These are phyloP conservation scores for Santalum album DNA, from an alignment of 164 flowering plant species.

Conservation along the genomic window DNA sequence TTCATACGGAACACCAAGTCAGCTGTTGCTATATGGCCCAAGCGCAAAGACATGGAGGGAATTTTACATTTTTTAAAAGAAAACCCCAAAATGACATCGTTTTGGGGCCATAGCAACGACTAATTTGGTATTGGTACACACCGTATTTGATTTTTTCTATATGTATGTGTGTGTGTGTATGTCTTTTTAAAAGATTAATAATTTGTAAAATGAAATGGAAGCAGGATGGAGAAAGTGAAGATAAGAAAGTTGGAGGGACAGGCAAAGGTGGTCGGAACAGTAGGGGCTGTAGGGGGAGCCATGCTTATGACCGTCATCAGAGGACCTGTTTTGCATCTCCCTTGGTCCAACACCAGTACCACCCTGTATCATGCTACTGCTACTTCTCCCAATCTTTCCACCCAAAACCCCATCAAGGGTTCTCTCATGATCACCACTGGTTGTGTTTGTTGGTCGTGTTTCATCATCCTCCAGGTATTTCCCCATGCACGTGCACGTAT, in stretches of 20 bases:
- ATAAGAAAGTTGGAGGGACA: background rate
- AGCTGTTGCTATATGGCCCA: no score
- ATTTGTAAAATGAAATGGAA: no score
- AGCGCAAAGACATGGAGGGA: no score
- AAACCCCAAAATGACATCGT: no score
- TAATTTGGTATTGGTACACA: no score
- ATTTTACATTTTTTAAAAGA: no score
- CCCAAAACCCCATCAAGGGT: constrained; percentile 28
- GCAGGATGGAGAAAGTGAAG: constrained; percentile 2
- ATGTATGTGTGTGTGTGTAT: background rate
- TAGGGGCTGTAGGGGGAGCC: background rate
- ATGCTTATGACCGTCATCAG: background rate
- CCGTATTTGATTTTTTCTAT: background rate
- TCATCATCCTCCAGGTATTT: constrained; percentile 41
- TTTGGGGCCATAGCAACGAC: no score
- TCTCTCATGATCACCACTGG: constrained; percentile 32
- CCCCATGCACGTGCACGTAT: no score
- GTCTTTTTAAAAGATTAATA: no score
- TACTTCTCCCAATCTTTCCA: no score
- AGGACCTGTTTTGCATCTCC: background rate
- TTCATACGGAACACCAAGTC: no score
- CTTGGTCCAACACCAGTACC: background rate
- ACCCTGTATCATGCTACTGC: background rate
- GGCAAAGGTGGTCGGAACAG: constrained; percentile 3
- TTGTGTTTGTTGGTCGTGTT: constrained; percentile 38